phyloP scores from a whole-genome alignment of 2,329 filamentous ascomycete genomes.

The Calonectria pseudoreteaudii region DNA sequence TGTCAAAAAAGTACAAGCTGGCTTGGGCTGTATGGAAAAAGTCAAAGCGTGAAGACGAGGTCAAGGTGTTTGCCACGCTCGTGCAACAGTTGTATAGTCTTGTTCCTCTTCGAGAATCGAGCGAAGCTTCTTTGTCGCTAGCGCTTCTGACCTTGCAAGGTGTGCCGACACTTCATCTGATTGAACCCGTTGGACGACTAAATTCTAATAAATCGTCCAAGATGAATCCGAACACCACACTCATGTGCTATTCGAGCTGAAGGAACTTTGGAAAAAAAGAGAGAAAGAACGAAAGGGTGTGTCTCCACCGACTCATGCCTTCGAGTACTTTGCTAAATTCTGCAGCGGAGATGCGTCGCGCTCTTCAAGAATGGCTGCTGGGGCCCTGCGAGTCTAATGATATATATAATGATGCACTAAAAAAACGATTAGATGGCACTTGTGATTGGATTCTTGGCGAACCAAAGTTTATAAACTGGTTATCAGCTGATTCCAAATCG shows the following conservation, averaged over 20 bases:
- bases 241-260: background rate
- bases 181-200: background rate
- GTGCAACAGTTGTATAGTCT: background rate
- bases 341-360: constrained; percentile 1
- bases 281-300: background rate
- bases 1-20: background rate
- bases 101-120: background rate
- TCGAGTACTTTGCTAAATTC: background rate
- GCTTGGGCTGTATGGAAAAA: background rate
- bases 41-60: background rate
- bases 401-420: background rate
- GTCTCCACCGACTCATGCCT: background rate
- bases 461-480: background rate
- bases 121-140: background rate
- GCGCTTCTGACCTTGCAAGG: background rate
- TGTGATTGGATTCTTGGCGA: constrained; percentile 1
- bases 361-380: background rate
- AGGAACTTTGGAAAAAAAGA: background rate
- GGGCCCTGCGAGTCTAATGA: background rate
- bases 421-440: background rate
- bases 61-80: background rate
- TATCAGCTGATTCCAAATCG: background rate
- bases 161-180: background rate
- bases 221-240: background rate
- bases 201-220: background rate